Conservation (phyloP, 2,329 filamentous ascomycete genomes). For the Arachnomyces sp. region DNA sequence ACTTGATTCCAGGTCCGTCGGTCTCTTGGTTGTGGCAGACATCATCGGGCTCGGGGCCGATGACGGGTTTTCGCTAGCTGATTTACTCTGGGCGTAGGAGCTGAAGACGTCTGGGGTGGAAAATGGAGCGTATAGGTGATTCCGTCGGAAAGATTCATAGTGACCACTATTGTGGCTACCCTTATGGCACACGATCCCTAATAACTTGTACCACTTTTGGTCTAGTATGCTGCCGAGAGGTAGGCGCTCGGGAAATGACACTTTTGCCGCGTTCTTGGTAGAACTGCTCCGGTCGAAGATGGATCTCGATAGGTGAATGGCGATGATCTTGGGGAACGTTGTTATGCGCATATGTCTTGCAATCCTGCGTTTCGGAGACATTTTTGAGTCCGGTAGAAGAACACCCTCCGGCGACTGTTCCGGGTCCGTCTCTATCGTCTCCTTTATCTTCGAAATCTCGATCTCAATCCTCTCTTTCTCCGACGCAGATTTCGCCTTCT, state of each 20-base stretch:
- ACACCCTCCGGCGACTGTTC: conserved; percentile 67
- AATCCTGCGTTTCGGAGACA: conserved; percentile 74
- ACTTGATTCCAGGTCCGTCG: conserved; percentile 21
- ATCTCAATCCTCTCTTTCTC: conserved; percentile 46
- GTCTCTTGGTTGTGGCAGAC: conserved; percentile 28
- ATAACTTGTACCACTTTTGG: conserved; percentile 71
- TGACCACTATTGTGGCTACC: conserved; percentile 94
- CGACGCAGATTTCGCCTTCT: conserved; percentile 44
- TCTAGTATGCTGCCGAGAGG: conserved; percentile 71
- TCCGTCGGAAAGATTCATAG: conserved; percentile 90
- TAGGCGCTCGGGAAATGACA: conserved; percentile 81
- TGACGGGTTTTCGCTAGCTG: conserved; percentile 47
- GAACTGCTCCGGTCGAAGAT: conserved; percentile 78
- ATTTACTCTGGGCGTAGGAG: conserved; percentile 57
- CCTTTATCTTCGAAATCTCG: conserved; percentile 57
- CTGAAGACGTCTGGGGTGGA: conserved; percentile 76
- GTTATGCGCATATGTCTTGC: conserved; percentile 81
- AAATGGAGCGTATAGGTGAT: conserved; percentile 69
- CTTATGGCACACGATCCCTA: conserved; percentile 86
- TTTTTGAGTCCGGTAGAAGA: conserved; percentile 61
- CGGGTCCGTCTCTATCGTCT: conserved; percentile 69
- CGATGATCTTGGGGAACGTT: conserved; percentile 77
- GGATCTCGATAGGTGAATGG: conserved; percentile 84
- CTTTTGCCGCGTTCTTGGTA: conserved; percentile 89
- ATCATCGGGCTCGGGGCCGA: conserved; percentile 41